These are phyloP conservation scores for Rosa chinensis DNA, from an alignment of 306 rosid species.

Conservation along the genomic window DNA sequence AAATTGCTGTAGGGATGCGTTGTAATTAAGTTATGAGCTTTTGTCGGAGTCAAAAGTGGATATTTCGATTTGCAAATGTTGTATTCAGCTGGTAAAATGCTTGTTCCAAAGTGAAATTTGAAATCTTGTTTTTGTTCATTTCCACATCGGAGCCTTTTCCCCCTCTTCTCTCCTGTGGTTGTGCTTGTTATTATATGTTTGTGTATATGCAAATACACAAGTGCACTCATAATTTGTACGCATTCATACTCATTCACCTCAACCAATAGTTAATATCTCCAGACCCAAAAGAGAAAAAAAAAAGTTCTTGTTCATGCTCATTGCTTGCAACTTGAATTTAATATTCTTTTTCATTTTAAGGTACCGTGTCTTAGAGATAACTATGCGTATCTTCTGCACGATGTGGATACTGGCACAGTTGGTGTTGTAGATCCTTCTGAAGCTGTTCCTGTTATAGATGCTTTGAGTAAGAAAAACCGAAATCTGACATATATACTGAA, in stretches of 20 bases:
- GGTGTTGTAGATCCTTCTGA: slow-evolving; percentile 99
- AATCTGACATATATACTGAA: slow-evolving; percentile 92
- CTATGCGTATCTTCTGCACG: slow-evolving; percentile 89
- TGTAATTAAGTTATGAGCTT: neutral
- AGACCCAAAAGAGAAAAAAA: neutral
- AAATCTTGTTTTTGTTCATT: neutral
- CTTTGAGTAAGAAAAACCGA: slow-evolving; percentile 67
- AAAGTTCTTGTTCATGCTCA: neutral
- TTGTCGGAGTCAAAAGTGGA: neutral
- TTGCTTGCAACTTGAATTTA: neutral
- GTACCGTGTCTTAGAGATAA: slow-evolving; percentile 91
- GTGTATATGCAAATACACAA: neutral
- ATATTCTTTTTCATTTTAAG: slow-evolving; percentile 37
- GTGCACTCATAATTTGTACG: neutral
- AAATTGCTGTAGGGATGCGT: neutral
- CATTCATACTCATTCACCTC: neutral
- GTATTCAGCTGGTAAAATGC: neutral
- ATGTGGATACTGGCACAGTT: slow-evolving; percentile 90
- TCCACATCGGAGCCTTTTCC: neutral
- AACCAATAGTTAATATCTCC: neutral
- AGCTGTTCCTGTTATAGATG: slow-evolving; percentile 79
- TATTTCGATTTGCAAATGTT: neutral
- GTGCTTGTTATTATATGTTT: neutral
- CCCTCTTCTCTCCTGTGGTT: neutral
- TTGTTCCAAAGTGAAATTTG: neutral